Base-by-base conservation (phyloP, 2,329 filamentous ascomycete genomes). In the Chalara sp. region DNA sequence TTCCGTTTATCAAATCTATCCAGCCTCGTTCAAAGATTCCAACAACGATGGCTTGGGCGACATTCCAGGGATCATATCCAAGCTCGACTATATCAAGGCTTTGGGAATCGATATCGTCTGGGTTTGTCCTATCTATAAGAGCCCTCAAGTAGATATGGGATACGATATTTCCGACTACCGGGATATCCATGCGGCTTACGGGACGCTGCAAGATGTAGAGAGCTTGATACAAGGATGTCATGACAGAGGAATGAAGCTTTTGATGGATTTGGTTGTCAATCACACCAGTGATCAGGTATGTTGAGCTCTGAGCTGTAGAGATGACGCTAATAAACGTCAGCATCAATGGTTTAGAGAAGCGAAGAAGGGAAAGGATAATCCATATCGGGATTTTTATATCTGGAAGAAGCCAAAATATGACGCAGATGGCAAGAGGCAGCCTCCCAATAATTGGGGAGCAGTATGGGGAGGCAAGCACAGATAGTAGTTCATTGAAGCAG, bases 211-310 rank as follows among this genome's bases (percentile, higher is more conserved):
- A 42, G 84, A 89, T 62, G 79, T 88, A 30, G 82, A 88, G 46
- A 66, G 68, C 0, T 64, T 89, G 32, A 79, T 87, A n/a, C 54
- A 71, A 21, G 77, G 77, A 8, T 77, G 78, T 37, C 82, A 87
- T 53, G 57, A 69, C 5, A 70, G 80, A 2, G 77, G 73, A 0
- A 81, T 89, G 71, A 84, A 82, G 61, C 68, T 89, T 6, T 76
- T 89, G 7, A 78, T 89, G 57, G 85, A 89, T 57, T 69, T 89
- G 6, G 86, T 89, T 0, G 79, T 88, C 13, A 89, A 89, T 51
- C 86, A 89, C 61, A 88, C 84, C 0, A 56, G 51, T 55, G 55
- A 63, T 46, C 8, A 21, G 21, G 21, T 21, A 21, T 21, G 21
- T 21, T 21, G 21, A 21, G 21, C 21, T 21, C 2, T 21, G 21